These are phyloP conservation scores for Mycena maculata DNA, from an alignment of 768 basidiomycete genomes.

Conservation along the genomic window DNA sequence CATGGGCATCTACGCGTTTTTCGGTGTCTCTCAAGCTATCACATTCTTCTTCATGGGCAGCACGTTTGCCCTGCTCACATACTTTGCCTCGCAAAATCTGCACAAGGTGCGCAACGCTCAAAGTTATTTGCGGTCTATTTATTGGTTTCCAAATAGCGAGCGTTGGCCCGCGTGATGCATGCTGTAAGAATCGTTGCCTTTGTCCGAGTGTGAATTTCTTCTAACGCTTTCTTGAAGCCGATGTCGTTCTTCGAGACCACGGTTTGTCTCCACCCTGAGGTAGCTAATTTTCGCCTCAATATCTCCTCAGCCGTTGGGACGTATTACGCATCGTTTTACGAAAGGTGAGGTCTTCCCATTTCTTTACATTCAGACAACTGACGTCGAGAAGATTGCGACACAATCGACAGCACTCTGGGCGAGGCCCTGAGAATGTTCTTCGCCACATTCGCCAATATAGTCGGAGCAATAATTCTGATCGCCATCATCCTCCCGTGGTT, in stretches of 20 bases:
- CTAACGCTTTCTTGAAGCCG: slow-evolving; percentile 49
- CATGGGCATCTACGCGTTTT: slow-evolving; percentile 83
- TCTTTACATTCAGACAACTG: slow-evolving; percentile 8
- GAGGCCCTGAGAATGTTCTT: slow-evolving; percentile 83
- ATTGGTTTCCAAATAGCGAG: slow-evolving; percentile 51
- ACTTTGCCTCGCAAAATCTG: slow-evolving; percentile 78
- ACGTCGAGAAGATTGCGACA: slow-evolving; percentile 70
- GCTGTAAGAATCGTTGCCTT: slow-evolving; percentile 47
- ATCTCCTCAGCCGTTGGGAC: slow-evolving; percentile 72
- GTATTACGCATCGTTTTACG: slow-evolving; percentile 91
- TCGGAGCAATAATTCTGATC: slow-evolving; percentile 67
- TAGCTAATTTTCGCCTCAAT: slow-evolving; percentile 11
- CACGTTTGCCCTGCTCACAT: slow-evolving; percentile 76
- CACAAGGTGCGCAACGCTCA: slow-evolving; percentile 58
- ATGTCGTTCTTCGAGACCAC: slow-evolving; percentile 94
- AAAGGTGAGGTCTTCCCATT: slow-evolving; percentile 59
- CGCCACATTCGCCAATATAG: slow-evolving; percentile 69
- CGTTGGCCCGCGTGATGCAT: slow-evolving; percentile 78
- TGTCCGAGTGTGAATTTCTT: neutral
- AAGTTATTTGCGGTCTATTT: neutral
- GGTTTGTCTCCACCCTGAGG: slow-evolving; percentile 46
- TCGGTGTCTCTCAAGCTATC: slow-evolving; percentile 79
- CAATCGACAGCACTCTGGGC: slow-evolving; percentile 79
- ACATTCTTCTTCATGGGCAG: slow-evolving; percentile 76
- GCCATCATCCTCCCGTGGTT: slow-evolving; percentile 87